These are phyloP conservation scores for Halophytophthora polymorphica DNA, from an alignment of 352 stramenopile genomes.

Conservation along the genomic window DNA sequence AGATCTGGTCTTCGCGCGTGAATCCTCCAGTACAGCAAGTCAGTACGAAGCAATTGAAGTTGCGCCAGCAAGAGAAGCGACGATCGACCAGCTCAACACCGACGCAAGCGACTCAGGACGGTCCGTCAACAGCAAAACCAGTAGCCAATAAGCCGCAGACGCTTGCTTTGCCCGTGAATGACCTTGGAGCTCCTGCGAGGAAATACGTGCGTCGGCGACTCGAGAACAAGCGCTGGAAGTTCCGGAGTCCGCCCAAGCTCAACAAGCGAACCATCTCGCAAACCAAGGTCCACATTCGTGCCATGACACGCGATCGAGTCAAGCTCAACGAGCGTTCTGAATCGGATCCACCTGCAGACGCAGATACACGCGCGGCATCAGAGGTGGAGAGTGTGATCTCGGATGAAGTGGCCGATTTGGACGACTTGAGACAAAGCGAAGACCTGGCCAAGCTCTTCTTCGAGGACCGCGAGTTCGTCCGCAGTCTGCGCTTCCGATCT, in stretches of 20 bases:
- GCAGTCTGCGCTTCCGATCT: constrained; percentile 61
- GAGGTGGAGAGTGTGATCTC: constrained; percentile 15
- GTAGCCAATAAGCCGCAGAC: not conserved
- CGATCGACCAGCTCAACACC: not conserved
- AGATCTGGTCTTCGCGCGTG: constrained; percentile 59
- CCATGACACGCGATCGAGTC: constrained; percentile 12
- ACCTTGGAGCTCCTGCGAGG: constrained; percentile 5
- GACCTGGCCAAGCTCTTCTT: constrained; percentile 68
- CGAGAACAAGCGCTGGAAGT: constrained; percentile 72
- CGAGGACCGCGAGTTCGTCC: constrained; percentile 60
- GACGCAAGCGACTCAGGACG: not conserved
- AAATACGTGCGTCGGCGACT: constrained; percentile 57
- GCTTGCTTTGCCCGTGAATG: not conserved
- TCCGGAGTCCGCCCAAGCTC: constrained; percentile 57
- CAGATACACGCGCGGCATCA: constrained; percentile 15
- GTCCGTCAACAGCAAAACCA: not conserved
- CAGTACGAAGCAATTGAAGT: constrained; percentile 2
- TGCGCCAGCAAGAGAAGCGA: not conserved
- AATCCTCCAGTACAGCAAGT: constrained; percentile 12
- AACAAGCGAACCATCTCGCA: constrained; percentile 34
- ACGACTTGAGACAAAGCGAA: constrained; percentile 36
- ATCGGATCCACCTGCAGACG: constrained; percentile 1
- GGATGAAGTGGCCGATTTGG: constrained; percentile 1
- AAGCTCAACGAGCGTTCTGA: constrained; percentile 5
- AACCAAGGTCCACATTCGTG: constrained; percentile 24